Conservation (phyloP, 2,329 filamentous ascomycete species). For the Immersiporthe knoxdaviesiana region DNA sequence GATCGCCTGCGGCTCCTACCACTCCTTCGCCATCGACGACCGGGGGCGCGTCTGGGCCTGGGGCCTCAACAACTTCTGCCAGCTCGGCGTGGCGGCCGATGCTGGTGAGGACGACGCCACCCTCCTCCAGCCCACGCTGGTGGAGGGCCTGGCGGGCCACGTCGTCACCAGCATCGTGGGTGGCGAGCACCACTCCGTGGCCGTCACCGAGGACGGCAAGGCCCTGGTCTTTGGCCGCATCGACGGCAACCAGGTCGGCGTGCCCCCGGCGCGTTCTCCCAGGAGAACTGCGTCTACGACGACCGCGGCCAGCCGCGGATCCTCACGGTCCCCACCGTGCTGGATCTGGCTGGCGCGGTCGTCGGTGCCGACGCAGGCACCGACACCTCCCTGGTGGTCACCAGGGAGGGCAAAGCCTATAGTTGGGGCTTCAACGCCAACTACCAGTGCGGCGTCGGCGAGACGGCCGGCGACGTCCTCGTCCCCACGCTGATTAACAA, state of each 20-base stretch:
- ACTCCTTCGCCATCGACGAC: constrained; percentile 78
- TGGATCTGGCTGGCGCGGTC: constrained; percentile 62
- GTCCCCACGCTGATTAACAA: constrained; percentile 82
- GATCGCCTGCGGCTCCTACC: constrained; percentile 72
- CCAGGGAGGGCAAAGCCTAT: constrained; percentile 69
- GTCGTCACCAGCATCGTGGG: constrained; percentile 72
- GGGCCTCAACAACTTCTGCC: constrained; percentile 86
- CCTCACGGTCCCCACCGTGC: constrained; percentile 64
- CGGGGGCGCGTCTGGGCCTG: constrained; percentile 75
- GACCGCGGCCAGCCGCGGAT: constrained; percentile 70
- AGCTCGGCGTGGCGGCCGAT: constrained; percentile 66
- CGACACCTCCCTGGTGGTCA: constrained; percentile 75
- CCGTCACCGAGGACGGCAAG: constrained; percentile 59
- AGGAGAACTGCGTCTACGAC: constrained; percentile 66
- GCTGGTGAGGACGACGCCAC: constrained; percentile 71
- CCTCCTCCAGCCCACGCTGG: constrained; percentile 70
- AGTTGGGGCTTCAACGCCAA: constrained; percentile 81
- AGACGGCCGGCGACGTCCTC: constrained; percentile 72
- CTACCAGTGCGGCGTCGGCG: constrained; percentile 79
- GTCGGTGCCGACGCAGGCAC: constrained; percentile 64
- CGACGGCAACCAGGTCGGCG: constrained; percentile 58
- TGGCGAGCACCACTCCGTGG: constrained; percentile 72
- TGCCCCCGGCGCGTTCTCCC: constrained; percentile 57
- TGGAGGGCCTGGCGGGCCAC: constrained; percentile 65
- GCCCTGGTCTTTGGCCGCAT: constrained; percentile 65